phyloP scores from a whole-genome alignment of 2,329 filamentous ascomycete species.

The Talaromyces albobiverticillius region DNA sequence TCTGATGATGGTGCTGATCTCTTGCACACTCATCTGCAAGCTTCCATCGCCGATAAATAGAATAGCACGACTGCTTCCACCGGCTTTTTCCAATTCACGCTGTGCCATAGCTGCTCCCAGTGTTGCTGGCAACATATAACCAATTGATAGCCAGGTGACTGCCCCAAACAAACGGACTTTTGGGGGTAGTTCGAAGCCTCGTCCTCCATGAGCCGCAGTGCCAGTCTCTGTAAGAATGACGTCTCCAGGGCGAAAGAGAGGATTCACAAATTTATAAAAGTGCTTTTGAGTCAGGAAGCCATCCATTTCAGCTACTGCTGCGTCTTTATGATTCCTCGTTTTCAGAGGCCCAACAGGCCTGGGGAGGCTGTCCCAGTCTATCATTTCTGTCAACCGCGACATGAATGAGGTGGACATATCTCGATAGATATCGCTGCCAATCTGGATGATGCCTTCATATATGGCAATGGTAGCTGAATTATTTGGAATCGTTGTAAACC shows the following conservation, averaged over 20 bases:
- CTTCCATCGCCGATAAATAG: constrained; percentile 14
- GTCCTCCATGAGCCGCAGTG: constrained; percentile 5
- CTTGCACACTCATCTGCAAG: constrained; percentile 15
- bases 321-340: background rate
- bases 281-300: constrained; percentile 6
- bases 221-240: constrained; percentile 13
- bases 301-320: background rate
- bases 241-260: constrained; percentile 9
- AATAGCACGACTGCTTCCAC: constrained; percentile 15
- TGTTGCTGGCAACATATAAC: constrained; percentile 24
- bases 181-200: background rate
- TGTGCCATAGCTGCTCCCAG: constrained; percentile 22
- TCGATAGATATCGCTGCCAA: background rate
- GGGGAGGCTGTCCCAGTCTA: background rate
- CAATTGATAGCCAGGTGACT: constrained; percentile 28
- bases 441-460: background rate
- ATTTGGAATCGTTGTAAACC: constrained; percentile 19
- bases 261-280: background rate
- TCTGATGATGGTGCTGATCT: constrained; percentile 57
- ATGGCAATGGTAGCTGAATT: background rate
- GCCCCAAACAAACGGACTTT: constrained; percentile 19
- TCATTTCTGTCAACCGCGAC: background rate
- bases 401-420: background rate
- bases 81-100: constrained; percentile 9
- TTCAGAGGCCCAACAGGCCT: background rate